phyloP scores from a whole-genome alignment of 2,329 filamentous ascomycete genomes.

The Pseudocercospora fuligena region DNA sequence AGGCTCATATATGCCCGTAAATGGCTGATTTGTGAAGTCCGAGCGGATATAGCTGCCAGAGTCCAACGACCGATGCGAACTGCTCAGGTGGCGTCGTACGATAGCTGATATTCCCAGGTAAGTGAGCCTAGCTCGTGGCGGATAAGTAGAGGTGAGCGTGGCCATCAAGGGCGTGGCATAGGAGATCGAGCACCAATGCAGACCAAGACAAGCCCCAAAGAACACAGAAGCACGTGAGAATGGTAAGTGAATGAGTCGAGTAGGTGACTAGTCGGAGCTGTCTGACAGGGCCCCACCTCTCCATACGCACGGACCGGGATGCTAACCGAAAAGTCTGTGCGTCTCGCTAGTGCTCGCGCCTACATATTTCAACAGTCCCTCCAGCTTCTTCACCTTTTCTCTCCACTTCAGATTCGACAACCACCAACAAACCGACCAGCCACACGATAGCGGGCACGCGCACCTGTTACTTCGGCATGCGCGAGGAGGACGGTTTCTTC shows the following conservation, averaged over 20 bases:
- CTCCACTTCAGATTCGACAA: background rate
- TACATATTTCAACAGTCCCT: background rate
- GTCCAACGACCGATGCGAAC: conserved; percentile 42
- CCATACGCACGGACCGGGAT: background rate
- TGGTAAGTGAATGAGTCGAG: conserved; percentile 5
- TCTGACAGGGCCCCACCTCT: background rate
- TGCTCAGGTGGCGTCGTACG: conserved; percentile 40
- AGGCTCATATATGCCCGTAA: conserved; percentile 66
- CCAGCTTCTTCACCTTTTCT: background rate
- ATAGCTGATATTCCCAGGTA: conserved; percentile 47
- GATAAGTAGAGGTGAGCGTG: conserved; percentile 27
- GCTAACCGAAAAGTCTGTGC: background rate
- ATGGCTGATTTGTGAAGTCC: conserved; percentile 67
- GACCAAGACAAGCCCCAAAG: background rate
- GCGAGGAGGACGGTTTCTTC: background rate
- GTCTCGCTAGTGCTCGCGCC: background rate
- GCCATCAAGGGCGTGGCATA: conserved; percentile 20
- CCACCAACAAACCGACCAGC: background rate
- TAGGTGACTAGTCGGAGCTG: background rate
- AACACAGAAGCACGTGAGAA: conserved; percentile 3
- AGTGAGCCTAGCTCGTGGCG: conserved; percentile 48
- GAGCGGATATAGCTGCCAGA: conserved; percentile 61
- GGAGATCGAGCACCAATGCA: background rate
- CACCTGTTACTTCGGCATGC: background rate
- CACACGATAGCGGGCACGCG: background rate